A percentile compares a stretch with the other conserved stretches of the same genome.
phyloP scores from a whole-genome alignment of 2,329 filamentous ascomycete genomes.

The Canariomyces notabilis region DNA sequence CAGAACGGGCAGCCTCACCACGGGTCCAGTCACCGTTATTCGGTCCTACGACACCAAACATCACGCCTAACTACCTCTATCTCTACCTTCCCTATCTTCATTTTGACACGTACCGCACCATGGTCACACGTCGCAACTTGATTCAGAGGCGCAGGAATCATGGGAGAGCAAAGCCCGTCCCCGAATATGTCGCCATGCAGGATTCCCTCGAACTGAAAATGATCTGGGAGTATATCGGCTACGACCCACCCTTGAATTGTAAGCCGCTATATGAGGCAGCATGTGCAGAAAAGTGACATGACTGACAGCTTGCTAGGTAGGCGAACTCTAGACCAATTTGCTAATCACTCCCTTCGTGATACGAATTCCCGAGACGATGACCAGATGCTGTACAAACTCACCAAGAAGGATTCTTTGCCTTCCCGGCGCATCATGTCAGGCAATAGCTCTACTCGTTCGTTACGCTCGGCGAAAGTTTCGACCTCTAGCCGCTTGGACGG shows the following conservation, averaged over 20 bases:
- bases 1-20: constrained; percentile 27
- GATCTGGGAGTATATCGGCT: constrained; percentile 58
- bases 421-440: neutral
- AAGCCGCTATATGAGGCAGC: too few relatives aligned
- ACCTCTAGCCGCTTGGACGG: constrained; percentile 3
- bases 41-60: neutral
- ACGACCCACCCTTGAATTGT: constrained; percentile 57
- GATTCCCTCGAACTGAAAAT: constrained; percentile 54
- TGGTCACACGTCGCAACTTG: constrained; percentile 51
- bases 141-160: constrained; percentile 48
- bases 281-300: too few relatives aligned
- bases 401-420: constrained; percentile 39
- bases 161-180: constrained; percentile 52
- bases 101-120: constrained; percentile 57
- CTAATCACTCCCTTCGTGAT: constrained; percentile 56
- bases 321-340: constrained; percentile 59
- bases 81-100: constrained; percentile 57
- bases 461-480: constrained; percentile 1
- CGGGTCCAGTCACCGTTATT: constrained; percentile 18
- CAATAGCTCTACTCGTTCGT: neutral
- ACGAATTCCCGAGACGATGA: constrained; percentile 59
- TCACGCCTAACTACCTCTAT: constrained; percentile 37
- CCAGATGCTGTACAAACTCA: constrained; percentile 63
- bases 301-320: too few relatives aligned
- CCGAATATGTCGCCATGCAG: constrained; percentile 47